A percentile compares a stretch with the other conserved stretches of the same genome.
phyloP scores from a whole-genome alignment of 305 asterid genomes.

The Petunia hybrid region DNA sequence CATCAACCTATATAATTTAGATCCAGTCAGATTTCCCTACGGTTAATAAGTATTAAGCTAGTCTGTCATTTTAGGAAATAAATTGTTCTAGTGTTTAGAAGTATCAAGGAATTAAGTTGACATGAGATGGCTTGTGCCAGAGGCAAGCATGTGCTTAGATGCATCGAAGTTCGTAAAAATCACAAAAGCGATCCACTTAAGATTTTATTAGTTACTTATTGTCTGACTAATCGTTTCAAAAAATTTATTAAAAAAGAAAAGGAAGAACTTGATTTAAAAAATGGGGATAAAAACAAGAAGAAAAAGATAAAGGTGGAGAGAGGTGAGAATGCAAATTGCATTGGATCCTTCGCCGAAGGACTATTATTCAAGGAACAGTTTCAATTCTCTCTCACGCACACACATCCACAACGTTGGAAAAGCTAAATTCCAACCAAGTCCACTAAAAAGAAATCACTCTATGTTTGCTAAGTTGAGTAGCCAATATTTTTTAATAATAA shows the following conservation, averaged over 20 bases:
- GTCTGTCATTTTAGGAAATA: background rate
- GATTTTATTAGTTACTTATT: slow-evolving; percentile 12
- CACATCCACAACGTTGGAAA: slow-evolving; percentile 18
- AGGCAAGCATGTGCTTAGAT: slow-evolving; percentile 27
- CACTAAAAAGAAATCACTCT: too few species aligned
- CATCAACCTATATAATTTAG: background rate
- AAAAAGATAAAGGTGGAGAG: slow-evolving; percentile 20
- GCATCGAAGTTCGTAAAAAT: background rate
- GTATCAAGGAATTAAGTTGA: background rate
- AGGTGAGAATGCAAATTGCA: background rate
- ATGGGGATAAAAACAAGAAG: background rate
- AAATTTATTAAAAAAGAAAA: background rate
- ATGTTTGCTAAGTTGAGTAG: too few species aligned
- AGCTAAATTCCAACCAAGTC: background rate
- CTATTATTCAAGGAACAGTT: slow-evolving; percentile 19
- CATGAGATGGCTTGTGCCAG: slow-evolving; percentile 22
- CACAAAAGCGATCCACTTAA: slow-evolving; percentile 13
- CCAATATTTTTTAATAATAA: too few species aligned
- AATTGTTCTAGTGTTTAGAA: background rate
- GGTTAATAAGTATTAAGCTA: background rate
- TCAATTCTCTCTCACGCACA: background rate
- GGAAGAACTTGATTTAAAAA: background rate
- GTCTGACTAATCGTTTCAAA: slow-evolving; percentile 17
- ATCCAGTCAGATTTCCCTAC: background rate
- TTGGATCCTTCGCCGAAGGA: slow-evolving; percentile 32